Evolutionary conservation across 768 basidiomycete species (phyloP), one percentile per base, ranked within the genome.

Genomic region (Ramaria sp.): DNA sequence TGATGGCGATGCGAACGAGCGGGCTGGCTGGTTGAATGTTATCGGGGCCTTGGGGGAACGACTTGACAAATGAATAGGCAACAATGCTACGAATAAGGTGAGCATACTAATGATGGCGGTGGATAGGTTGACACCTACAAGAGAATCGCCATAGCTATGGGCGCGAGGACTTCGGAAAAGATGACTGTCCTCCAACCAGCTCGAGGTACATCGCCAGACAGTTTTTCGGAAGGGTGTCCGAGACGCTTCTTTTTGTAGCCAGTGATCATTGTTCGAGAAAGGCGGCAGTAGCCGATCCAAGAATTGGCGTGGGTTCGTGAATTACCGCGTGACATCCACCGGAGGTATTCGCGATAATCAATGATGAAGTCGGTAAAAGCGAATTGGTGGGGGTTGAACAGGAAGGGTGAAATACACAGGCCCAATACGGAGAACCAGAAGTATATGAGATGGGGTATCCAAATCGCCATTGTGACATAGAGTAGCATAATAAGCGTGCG

Each of bases 381-480:
- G 74, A 99, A 99, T 71, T 98, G 96, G 70, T 99, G 96, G n/a
- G 96, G 96, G 68, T 98, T 99, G 81, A 98, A 99, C 65, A 97
- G 69, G 86, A 99, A 99, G 7, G 96, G 96, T 31, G 95, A 86
- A 61, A 97, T 72, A 65, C 93, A 97, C 9, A 99, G 79, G 15
- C 93, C 82, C 33, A 93, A 75, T 60, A 94, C 91, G 43, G 95
- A 93, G 54, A 97, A 70, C 95, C 95, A 98, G 79, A 99, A 99
- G 76, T 98, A 99, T 68, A 93, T 86, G 64, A 97, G 70, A 69
- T 88, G 95, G 2, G 88, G 84, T 31, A 90, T 89, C 89, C 91
- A 97, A 53, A 97, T 72, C 27, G 91, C 77, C 69, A 97, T 70
- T 24, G 96, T 95, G 67, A 95, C 88, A 66, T 95, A 99, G 59